Percentiles rank a stretch among this genome's conserved stretches.
phyloP scores from a whole-genome alignment of 768 basidiomycete species.

The Phaffia tasmanica region DNA sequence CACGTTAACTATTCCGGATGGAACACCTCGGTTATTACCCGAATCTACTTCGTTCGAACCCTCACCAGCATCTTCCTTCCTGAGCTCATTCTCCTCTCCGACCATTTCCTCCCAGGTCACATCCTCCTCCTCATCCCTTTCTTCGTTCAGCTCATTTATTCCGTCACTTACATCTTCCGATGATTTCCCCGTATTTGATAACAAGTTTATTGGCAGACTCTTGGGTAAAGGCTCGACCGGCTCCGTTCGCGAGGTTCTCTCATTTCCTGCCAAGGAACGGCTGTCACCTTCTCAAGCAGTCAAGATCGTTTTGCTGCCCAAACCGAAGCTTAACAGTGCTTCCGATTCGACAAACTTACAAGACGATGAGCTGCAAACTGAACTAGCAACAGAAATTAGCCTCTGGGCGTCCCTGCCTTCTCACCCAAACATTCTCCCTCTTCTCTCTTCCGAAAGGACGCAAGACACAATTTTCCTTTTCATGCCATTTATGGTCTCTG shows the following conservation, averaged over 20 bases:
- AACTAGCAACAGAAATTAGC: slow-evolving; percentile 3
- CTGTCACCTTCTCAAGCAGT: slow-evolving; percentile 16
- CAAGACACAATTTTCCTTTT: slow-evolving; percentile 64
- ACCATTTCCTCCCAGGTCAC: neutral
- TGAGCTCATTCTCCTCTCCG: slow-evolving; percentile 23
- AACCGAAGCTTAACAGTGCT: neutral
- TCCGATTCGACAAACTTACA: neutral
- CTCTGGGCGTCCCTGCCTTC: slow-evolving; percentile 15
- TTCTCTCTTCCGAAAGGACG: slow-evolving; percentile 55
- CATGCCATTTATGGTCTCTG: slow-evolving; percentile 71
- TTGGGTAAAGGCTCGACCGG: slow-evolving; percentile 21
- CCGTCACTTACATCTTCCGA: neutral
- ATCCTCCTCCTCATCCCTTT: slow-evolving; percentile 1
- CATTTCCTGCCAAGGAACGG: neutral
- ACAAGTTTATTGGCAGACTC: slow-evolving; percentile 13
- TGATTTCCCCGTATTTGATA: neutral
- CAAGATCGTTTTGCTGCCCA: slow-evolving; percentile 3
- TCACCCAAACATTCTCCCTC: slow-evolving; percentile 77
- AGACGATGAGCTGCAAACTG: neutral
- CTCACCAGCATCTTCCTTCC: slow-evolving; percentile 24
- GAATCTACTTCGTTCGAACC: slow-evolving; percentile 6
- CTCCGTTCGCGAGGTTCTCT: slow-evolving; percentile 19
- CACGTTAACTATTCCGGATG: too few species aligned
- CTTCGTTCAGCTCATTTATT: slow-evolving; percentile 10
- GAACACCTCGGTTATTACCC: neutral